Conservation (phyloP, 2,329 filamentous ascomycete genomes). For the Xylariaceae sp. region DNA sequence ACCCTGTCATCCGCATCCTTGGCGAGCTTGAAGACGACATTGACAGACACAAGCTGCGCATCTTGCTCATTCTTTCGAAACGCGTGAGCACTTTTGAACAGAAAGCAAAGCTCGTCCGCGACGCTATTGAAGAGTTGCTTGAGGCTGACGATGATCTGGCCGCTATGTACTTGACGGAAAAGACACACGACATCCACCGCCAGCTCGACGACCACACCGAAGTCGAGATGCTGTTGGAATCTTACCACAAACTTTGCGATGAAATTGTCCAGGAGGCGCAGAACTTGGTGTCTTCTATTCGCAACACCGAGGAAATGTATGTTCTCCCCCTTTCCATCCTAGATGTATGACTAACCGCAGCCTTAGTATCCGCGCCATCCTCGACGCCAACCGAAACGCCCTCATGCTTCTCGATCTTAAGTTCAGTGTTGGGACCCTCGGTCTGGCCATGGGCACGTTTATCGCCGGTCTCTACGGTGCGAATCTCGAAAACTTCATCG, state of each 20-base stretch:
- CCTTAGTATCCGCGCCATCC: conserved; percentile 85
- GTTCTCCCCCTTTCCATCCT: conserved; percentile 27
- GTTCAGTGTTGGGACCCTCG: conserved; percentile 91
- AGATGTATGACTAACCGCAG: conserved; percentile 23
- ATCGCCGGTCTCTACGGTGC: conserved; percentile 99
- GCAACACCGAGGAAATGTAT: conserved; percentile 98
- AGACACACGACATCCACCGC: conserved; percentile 68
- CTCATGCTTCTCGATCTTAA: conserved; percentile 97
- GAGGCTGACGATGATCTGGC: conserved; percentile 95
- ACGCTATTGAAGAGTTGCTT: conserved; percentile 90
- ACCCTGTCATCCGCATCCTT: conserved; percentile 85
- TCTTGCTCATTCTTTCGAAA: conserved; percentile 91
- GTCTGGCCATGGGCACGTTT: conserved; percentile 92
- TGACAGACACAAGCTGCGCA: conserved; percentile 85
- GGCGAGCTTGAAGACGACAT: conserved; percentile 95
- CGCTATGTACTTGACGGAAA: conserved; percentile 93
- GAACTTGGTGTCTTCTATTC: conserved; percentile 89
- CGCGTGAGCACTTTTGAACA: conserved; percentile 96
- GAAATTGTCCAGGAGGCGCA: conserved; percentile 96
- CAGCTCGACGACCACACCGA: conserved; percentile 89
- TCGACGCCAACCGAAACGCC: conserved; percentile 96
- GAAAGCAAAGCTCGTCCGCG: conserved; percentile 88
- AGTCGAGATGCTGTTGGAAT: conserved; percentile 94
- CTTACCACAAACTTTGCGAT: conserved; percentile 95
- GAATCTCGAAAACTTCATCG: conserved; percentile 98